Base-by-base conservation (phyloP, 2,329 filamentous ascomycete species). In the Tricladium varicosporioides region DNA sequence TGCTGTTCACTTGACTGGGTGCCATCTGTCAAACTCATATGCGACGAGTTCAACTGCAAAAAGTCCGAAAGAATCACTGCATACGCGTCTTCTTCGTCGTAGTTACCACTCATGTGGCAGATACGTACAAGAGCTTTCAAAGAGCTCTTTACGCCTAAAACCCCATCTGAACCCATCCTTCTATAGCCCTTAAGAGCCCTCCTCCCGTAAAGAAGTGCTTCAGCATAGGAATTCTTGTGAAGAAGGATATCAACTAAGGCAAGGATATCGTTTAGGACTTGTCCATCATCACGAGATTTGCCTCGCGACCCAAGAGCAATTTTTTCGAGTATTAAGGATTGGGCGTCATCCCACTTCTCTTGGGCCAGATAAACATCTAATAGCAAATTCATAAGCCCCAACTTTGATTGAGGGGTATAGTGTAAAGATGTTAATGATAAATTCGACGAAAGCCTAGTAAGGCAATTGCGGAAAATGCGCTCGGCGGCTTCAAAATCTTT, bases 41-140 rank as follows among this genome's bases (percentile, higher is more conserved):
- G 81, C 36, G 36, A 2, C 11, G 36, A 40, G 11, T 13, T 40
- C 13, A 13, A 10, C 9, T 40, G 36, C 9, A 11, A 40, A 40
- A 40, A 40, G n/a, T n/a, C 36, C 36, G 36, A 40, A 40, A 40
- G 36, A 40, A 40, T 40, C n/a, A 40, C 36, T n/a, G 36, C 36
- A 40, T 40, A 40, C 10, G 36, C 36, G n/a, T 40, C 36, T 40
- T 40, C 36, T n/a, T 40, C n/a, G 11, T 40, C 36, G 36, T 40
- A n/a, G n/a, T 40, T 40, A 11, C 36, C 36, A 40, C n/a, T 40
- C 36, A 40, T 13, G n/a, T 40, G n/a, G 36, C 36, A 40, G n/a
- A n/a, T 10, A 13, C 36, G n/a, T 40, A 40, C n/a, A 40, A 40
- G 10, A 40, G 36, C 36, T 13, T n/a, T 11, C 36, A 40, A 40